Evolutionary conservation across 75 land plant genomes (phyloP).

Genomic region (Selaginella moellendorffii): DNA sequence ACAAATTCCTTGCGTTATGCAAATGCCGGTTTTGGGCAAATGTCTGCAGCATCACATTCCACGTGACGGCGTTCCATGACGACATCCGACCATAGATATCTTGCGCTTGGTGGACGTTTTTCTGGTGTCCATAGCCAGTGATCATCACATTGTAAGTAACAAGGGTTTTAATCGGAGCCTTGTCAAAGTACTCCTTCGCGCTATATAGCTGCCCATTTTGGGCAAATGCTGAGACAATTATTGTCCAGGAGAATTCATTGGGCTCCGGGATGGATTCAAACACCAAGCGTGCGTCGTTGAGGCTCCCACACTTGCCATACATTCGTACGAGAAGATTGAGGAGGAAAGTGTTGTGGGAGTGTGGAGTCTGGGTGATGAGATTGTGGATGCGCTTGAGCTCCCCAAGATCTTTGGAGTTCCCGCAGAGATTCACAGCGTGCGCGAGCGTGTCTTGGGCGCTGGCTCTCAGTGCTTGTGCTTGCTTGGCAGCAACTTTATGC

Average conservation of each 20-base stretch:
- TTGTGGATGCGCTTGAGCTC: too few species aligned
- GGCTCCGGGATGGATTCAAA: background rate
- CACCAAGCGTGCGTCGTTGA: too few species aligned
- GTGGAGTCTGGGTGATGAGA: too few species aligned
- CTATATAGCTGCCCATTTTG: background rate
- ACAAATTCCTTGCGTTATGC: background rate
- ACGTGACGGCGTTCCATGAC: background rate
- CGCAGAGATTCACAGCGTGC: too few species aligned
- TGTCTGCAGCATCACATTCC: background rate
- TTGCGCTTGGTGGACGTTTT: background rate
- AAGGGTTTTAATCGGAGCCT: background rate
- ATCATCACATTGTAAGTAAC: background rate
- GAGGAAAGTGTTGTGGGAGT: too few species aligned
- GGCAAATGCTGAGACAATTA: background rate
- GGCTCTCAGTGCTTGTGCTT: too few species aligned
- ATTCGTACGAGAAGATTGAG: too few species aligned
- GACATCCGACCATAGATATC: background rate
- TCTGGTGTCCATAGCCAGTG: background rate
- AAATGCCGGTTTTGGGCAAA: background rate
- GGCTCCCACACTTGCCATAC: too few species aligned
- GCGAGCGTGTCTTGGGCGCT: too few species aligned
- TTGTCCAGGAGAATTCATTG: background rate
- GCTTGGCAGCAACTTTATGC: too few species aligned
- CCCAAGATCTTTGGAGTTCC: too few species aligned
- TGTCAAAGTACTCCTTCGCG: background rate